Conservation (phyloP, 331 rosid species). For the Quercus lobata region DNA sequence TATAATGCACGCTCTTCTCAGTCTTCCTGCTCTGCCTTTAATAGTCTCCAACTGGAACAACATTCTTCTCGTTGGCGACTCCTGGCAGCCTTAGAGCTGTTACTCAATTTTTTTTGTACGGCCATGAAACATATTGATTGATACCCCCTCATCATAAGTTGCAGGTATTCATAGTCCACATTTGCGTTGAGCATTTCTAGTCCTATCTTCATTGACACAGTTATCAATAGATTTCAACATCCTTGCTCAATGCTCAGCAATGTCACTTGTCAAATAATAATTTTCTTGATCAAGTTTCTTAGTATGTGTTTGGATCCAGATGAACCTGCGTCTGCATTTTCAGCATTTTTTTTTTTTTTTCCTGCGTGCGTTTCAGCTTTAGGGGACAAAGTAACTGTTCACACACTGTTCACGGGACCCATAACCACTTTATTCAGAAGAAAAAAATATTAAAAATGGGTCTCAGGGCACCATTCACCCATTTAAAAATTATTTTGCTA, state of each 20-base stretch:
- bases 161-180: background rate
- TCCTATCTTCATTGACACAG: background rate
- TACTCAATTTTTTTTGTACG: background rate
- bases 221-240: background rate
- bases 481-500: too few relatives aligned
- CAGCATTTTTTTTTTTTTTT: too few relatives aligned
- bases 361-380: too few relatives aligned
- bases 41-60: background rate
- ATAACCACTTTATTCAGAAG: too few relatives aligned
- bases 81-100: background rate
- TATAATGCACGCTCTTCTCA: background rate
- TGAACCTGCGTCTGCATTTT: too few relatives aligned
- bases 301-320: too few relatives aligned
- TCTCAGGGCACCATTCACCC: too few relatives aligned
- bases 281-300: background rate
- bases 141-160: background rate
- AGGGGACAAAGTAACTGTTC: too few relatives aligned
- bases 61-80: background rate
- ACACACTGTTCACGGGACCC: too few relatives aligned
- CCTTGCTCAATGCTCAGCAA: background rate
- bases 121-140: background rate
- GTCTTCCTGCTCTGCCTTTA: background rate
- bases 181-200: background rate
- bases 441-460: too few relatives aligned
- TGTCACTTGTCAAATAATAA: background rate